Percentiles rank a stretch among this genome's conserved stretches.
Conservation (phyloP, 2,329 filamentous ascomycete species). For the Fusarium sp. region DNA sequence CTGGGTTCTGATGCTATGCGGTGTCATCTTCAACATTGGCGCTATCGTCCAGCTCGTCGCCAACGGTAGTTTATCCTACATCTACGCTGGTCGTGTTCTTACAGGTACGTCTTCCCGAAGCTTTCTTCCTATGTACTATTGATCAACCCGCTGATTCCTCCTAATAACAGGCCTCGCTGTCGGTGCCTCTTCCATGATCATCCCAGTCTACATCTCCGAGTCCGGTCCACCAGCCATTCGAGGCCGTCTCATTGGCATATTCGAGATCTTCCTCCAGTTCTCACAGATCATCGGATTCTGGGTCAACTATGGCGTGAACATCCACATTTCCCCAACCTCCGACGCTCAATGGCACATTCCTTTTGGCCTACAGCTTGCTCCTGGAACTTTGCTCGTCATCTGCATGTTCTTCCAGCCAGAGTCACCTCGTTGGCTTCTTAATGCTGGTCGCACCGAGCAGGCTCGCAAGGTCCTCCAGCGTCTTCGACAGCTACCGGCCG, state of each 20-base stretch:
- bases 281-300: conserved; percentile 27
- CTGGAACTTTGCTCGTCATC: conserved; percentile 1
- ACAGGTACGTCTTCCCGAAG: background rate
- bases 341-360: conserved; percentile 13
- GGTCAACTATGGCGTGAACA: conserved; percentile 7
- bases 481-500: conserved; percentile 3
- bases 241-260: conserved; percentile 27
- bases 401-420: conserved; percentile 13
- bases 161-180: background rate
- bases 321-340: background rate
- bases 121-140: background rate
- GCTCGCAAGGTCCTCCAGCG: conserved; percentile 9
- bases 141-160: rapidly evolving
- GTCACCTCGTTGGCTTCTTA: conserved; percentile 8
- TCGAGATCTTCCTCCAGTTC: conserved; percentile 26
- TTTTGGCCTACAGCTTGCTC: conserved; percentile 3
- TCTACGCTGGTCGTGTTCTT: conserved; percentile 13
- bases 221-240: conserved; percentile 22
- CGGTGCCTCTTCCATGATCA: conserved; percentile 20
- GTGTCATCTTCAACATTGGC: conserved; percentile 7
- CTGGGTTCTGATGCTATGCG: conserved; percentile 1
- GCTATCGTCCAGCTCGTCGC: conserved; percentile 7
- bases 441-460: background rate
- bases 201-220: conserved; percentile 30
- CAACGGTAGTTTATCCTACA: background rate